Conservation (phyloP, 371 early-diverging fungal genomes). For the Rhizopus sp. region DNA sequence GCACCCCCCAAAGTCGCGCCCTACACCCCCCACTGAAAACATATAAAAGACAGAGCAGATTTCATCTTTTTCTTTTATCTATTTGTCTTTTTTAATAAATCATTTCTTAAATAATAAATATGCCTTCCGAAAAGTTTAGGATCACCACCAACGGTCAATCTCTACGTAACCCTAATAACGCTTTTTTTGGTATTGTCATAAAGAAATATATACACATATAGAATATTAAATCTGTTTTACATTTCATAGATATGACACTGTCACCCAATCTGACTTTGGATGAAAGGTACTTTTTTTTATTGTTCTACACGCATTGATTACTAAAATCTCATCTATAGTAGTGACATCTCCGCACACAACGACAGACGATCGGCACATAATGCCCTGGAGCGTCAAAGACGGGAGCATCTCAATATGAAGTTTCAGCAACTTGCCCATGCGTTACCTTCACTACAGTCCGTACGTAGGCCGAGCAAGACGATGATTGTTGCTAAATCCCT, state of each 20-base stretch:
- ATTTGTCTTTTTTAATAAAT: slow-evolving; percentile 2
- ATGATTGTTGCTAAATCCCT: slow-evolving; percentile 75
- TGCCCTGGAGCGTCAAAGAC: slow-evolving; percentile 77
- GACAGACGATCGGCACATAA: slow-evolving; percentile 76
- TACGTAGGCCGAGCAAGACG: slow-evolving; percentile 76
- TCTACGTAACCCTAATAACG: slow-evolving; percentile 31
- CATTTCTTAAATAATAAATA: not conserved
- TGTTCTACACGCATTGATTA: not conserved
- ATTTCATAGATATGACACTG: slow-evolving; percentile 27
- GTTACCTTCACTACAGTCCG: slow-evolving; percentile 68
- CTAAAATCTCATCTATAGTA: slow-evolving; percentile 3
- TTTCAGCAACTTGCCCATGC: slow-evolving; percentile 79
- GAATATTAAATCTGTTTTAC: not conserved
- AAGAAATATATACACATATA: not conserved
- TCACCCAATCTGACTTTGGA: slow-evolving; percentile 31
- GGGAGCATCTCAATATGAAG: slow-evolving; percentile 74
- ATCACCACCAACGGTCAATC: slow-evolving; percentile 36
- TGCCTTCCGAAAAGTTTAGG: slow-evolving; percentile 45
- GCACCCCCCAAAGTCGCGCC: not conserved
- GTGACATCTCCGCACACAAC: slow-evolving; percentile 36
- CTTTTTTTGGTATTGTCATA: slow-evolving; percentile 22
- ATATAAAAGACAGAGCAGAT: slow-evolving; percentile 4
- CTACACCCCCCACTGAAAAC: slow-evolving; percentile 1
- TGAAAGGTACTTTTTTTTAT: slow-evolving; percentile 22
- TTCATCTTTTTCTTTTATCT: slow-evolving; percentile 4